Percentiles rank a stretch among this genome's conserved stretches.
phyloP scores from a whole-genome alignment of 129 eudicot genomes.

The Saussurea involucrata region DNA sequence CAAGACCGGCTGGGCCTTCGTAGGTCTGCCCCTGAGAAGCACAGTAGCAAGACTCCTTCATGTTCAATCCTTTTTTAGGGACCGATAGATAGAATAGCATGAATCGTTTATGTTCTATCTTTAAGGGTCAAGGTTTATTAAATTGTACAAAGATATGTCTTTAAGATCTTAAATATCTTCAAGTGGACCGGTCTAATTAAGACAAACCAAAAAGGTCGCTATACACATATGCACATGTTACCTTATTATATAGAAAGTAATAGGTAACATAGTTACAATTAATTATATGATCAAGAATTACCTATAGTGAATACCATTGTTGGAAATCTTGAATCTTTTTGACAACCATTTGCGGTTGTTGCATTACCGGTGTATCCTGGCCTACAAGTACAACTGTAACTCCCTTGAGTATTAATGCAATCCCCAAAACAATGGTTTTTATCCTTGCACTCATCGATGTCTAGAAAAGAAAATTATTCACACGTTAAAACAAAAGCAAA shows the following conservation, averaged over 20 bases:
- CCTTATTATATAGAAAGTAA: neutral
- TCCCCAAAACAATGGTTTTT: conserved; percentile 11
- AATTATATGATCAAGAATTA: neutral
- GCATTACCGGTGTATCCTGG: conserved; percentile 25
- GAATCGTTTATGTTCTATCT: too few species aligned
- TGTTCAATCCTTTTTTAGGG: too few species aligned
- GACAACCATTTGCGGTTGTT: neutral
- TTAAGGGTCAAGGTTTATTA: too few species aligned
- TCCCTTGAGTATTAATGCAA: conserved; percentile 33
- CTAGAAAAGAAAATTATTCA: neutral
- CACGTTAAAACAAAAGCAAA: neutral
- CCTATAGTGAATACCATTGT: neutral
- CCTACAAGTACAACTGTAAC: conserved; percentile 32
- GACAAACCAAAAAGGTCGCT: neutral
- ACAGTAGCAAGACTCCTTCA: too few species aligned
- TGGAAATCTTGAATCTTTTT: neutral
- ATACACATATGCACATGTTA: neutral
- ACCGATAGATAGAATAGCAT: too few species aligned
- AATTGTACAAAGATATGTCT: too few species aligned
- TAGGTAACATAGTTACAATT: neutral
- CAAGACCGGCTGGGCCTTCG: too few species aligned
- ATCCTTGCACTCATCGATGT: conserved; percentile 22
- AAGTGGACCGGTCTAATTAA: too few species aligned
- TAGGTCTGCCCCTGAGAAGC: too few species aligned
- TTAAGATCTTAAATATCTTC: too few species aligned